Evolutionary conservation across 352 stramenopile species (phyloP).

Genomic region (Globisporangium camurandrum): DNA sequence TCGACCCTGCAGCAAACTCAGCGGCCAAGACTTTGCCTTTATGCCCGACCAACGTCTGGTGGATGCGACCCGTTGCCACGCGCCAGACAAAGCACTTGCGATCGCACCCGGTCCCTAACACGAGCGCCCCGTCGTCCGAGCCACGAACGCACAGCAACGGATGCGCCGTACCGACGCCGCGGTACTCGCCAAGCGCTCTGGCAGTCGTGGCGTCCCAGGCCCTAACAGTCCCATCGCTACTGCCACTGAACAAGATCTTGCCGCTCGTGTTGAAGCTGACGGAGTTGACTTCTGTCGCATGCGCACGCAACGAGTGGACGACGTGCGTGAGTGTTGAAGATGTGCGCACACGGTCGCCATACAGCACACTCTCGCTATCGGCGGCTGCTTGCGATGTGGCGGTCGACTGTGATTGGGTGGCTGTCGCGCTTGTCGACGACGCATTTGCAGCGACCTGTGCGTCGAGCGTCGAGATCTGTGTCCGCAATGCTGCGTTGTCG

Average conservation of each 20-base stretch:
- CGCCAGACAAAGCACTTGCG: slow-evolving; percentile 83
- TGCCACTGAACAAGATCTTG: slow-evolving; percentile 77
- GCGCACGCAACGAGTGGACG: slow-evolving; percentile 56
- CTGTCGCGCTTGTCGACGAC: slow-evolving; percentile 4
- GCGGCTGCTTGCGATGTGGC: slow-evolving; percentile 41
- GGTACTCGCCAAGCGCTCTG: slow-evolving; percentile 60
- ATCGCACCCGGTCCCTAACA: slow-evolving; percentile 75
- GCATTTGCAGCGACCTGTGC: slow-evolving; percentile 25
- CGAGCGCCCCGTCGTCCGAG: slow-evolving; percentile 66
- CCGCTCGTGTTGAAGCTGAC: slow-evolving; percentile 79
- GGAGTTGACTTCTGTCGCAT: slow-evolving; percentile 80
- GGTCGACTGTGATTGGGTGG: no score
- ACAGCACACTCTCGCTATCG: slow-evolving; percentile 34
- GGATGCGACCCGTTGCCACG: slow-evolving; percentile 69
- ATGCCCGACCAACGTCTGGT: slow-evolving; percentile 78
- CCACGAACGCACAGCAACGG: slow-evolving; percentile 74
- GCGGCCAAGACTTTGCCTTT: slow-evolving; percentile 79
- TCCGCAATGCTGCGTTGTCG: slow-evolving; percentile 28
- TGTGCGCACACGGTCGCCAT: slow-evolving; percentile 15
- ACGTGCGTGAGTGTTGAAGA: slow-evolving; percentile 22
- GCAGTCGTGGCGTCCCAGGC: slow-evolving; percentile 60
- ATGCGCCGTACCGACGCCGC: slow-evolving; percentile 69
- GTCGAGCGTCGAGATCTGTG: slow-evolving; percentile 36
- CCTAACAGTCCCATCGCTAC: slow-evolving; percentile 74
- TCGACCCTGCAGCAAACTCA: slow-evolving; percentile 54